Percentiles rank a stretch among this genome's conserved stretches.
Evolutionary conservation across 108 stramenopile genomes (phyloP).

Genomic region (Phaeodactylum tricornutum): DNA sequence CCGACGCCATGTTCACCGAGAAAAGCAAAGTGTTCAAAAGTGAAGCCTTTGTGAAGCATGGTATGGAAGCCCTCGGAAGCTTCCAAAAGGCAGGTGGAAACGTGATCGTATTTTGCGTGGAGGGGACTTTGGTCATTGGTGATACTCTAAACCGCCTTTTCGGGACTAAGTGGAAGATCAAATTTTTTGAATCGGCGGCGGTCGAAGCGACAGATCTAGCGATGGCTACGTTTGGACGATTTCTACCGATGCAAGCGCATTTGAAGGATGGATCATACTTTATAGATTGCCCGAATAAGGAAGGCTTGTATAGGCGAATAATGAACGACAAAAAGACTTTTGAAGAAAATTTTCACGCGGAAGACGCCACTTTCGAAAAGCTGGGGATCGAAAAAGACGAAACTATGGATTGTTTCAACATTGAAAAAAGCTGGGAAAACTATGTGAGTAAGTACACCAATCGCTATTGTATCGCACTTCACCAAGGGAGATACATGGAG

Average conservation of each 20-base stretch:
- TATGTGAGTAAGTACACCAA: neutral
- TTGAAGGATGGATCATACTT: slow-evolving; percentile 2
- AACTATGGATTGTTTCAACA: slow-evolving; percentile 6
- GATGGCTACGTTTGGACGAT: neutral
- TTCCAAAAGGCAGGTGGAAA: slow-evolving; percentile 3
- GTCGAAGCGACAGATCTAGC: neutral
- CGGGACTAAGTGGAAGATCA: slow-evolving; percentile 2
- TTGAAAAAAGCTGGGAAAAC: slow-evolving; percentile 7
- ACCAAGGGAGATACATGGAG: neutral
- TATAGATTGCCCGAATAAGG: neutral
- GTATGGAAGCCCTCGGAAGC: neutral
- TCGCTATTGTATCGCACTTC: neutral
- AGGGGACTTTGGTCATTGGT: neutral
- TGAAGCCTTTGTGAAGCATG: neutral
- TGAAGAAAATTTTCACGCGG: neutral
- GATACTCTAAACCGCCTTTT: neutral
- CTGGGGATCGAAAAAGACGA: slow-evolving; percentile 1
- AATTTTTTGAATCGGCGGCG: neutral
- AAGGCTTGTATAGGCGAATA: slow-evolving; percentile 2
- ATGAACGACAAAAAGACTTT: neutral
- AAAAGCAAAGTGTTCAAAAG: neutral
- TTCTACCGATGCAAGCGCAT: neutral
- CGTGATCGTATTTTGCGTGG: slow-evolving; percentile 1
- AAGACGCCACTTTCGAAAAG: slow-evolving; percentile 3
- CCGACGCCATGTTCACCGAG: slow-evolving; percentile 4